A percentile compares a stretch with the other conserved stretches of the same genome.
These are phyloP conservation scores for Nothopassalora personata DNA, from an alignment of 2,329 filamentous ascomycete genomes.

Conservation along the genomic window DNA sequence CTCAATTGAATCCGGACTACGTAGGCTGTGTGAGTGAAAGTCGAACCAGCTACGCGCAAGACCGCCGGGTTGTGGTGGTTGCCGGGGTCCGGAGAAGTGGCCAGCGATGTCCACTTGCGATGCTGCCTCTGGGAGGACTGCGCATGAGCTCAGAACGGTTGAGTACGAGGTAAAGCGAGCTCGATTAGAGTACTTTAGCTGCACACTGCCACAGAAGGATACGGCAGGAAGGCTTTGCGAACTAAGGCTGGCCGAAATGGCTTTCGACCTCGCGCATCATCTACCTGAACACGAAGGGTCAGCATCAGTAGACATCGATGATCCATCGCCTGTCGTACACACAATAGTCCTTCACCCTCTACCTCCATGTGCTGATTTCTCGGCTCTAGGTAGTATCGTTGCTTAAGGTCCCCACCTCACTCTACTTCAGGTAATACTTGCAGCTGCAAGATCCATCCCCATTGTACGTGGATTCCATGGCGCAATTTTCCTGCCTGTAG, in stretches of 20 bases:
- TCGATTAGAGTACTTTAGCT: no score
- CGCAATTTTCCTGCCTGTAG: slow-evolving; percentile 2
- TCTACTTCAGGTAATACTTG: background rate
- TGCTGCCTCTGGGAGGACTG: background rate
- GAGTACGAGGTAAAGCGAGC: no score
- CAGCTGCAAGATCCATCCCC: slow-evolving; percentile 1
- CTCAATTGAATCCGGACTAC: no score
- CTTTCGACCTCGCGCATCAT: background rate
- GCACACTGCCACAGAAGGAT: no score
- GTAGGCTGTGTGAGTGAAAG: no score
- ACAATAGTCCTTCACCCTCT: background rate
- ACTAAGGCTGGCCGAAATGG: no score
- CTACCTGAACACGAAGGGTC: background rate
- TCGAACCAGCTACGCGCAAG: no score
- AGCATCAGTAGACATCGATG: background rate
- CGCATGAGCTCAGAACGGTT: background rate
- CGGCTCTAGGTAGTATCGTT: background rate
- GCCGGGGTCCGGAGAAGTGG: background rate
- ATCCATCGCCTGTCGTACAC: background rate
- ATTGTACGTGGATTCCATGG: background rate
- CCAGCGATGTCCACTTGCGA: background rate
- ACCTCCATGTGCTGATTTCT: background rate
- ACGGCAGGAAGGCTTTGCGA: no score
- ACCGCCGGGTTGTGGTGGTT: background rate
- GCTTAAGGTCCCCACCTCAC: background rate